Percentiles rank a stretch among this genome's conserved stretches.
Conservation (phyloP, 1,284 basidiomycete species). For the Apiotrichum sp. region DNA sequence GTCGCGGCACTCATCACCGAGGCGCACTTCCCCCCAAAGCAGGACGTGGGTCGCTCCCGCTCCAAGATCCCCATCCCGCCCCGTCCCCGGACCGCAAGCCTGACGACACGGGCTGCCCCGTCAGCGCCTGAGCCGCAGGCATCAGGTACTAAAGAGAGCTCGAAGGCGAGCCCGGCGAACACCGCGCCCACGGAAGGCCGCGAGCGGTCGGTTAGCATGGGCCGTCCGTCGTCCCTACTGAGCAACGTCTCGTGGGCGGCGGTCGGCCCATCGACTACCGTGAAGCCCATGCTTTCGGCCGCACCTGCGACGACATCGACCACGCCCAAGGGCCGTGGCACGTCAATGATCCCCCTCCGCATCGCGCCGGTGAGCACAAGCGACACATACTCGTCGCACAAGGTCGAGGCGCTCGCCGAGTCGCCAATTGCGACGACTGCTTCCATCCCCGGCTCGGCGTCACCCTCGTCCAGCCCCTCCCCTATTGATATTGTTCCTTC, state of each 20-base stretch:
- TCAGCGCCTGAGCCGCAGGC: too few species aligned
- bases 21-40: background rate
- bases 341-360: background rate
- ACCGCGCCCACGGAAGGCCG: background rate
- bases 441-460: too few species aligned
- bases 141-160: too few species aligned
- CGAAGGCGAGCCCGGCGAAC: too few species aligned
- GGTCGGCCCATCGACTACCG: background rate
- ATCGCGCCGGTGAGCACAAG: background rate
- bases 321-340: background rate
- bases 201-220: background rate
- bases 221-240: background rate
- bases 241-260: conserved; percentile 3
- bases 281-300: background rate
- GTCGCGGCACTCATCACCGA: background rate
- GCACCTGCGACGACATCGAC: too few species aligned
- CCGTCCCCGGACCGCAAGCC: too few species aligned
- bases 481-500: background rate
- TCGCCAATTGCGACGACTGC: background rate
- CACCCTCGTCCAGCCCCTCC: too few species aligned
- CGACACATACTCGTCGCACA: background rate
- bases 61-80: background rate
- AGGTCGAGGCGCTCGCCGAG: background rate
- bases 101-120: too few species aligned
- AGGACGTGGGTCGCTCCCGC: background rate